Percentiles rank a stretch among this genome's conserved stretches.
These are phyloP conservation scores for Carex littledalei DNA, from an alignment of 176 grass and related monocot genomes.

Conservation along the genomic window DNA sequence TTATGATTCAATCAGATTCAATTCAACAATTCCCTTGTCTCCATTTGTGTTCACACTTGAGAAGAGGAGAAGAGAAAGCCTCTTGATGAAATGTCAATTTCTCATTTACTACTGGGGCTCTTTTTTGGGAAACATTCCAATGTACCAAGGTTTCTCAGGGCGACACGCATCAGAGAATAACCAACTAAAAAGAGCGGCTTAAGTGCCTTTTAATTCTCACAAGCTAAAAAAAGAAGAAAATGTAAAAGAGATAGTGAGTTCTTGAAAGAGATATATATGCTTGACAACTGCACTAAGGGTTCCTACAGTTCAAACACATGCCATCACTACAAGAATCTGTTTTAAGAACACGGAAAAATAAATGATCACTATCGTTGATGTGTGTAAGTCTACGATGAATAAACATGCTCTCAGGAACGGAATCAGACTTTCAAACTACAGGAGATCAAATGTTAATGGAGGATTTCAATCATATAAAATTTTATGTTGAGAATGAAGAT, in stretches of 20 bases:
- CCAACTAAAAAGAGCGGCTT: neutral
- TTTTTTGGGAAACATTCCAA: neutral
- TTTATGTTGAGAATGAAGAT: too few relatives aligned
- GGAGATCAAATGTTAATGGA: too few relatives aligned
- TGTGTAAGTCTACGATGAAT: too few relatives aligned
- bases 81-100: neutral
- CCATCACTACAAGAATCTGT: too few relatives aligned
- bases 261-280: neutral
- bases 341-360: too few relatives aligned
- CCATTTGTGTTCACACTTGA: neutral
- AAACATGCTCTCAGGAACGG: too few relatives aligned
- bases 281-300: neutral
- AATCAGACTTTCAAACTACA: too few relatives aligned
- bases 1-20: neutral
- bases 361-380: too few relatives aligned
- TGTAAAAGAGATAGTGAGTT: constrained; percentile 5
- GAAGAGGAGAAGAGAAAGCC: neutral
- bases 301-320: neutral
- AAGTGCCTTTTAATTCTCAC: neutral
- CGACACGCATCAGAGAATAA: constrained; percentile 16
- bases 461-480: too few relatives aligned
- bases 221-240: neutral
- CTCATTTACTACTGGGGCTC: neutral
- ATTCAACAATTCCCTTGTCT: neutral
- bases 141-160: neutral